Percentiles rank a stretch among this genome's conserved stretches.
Evolutionary conservation across 345 rosid genomes (phyloP).

Genomic region (Citrus sp.): DNA sequence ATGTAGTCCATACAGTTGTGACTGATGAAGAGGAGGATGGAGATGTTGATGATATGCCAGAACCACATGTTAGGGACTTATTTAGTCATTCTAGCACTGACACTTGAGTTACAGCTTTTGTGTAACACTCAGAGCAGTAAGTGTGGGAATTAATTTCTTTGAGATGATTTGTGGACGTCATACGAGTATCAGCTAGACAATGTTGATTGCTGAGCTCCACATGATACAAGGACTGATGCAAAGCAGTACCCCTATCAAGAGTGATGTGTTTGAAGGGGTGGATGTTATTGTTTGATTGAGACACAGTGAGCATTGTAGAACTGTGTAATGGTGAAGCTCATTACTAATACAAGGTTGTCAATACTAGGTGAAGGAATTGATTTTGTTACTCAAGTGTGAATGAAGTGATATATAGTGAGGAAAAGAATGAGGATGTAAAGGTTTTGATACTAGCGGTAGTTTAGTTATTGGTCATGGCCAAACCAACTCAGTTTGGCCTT

Average conservation of each 20-base stretch:
- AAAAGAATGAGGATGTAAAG: background rate
- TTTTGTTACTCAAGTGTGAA: background rate
- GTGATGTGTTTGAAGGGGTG: background rate
- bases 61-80: conserved; percentile 8
- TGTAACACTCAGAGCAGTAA: conserved; percentile 7
- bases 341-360: background rate
- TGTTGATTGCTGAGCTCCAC: conserved; percentile 11
- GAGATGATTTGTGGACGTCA: conserved; percentile 39
- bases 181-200: conserved; percentile 24
- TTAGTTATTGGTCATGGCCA: background rate
- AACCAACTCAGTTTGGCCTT: background rate
- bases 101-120: conserved; percentile 6
- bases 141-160: conserved; percentile 18
- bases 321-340: background rate
- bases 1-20: background rate
- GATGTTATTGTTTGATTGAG: background rate
- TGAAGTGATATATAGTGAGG: background rate
- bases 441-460: background rate
- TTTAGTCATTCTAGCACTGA: background rate
- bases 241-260: conserved; percentile 16
- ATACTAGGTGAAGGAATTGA: background rate
- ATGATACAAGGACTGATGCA: conserved; percentile 3
- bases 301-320: background rate
- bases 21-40: conserved; percentile 35
- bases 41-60: conserved; percentile 27